Evolutionary conservation across 768 basidiomycete genomes (phyloP).

Genomic region (Suillus tomentosus): DNA sequence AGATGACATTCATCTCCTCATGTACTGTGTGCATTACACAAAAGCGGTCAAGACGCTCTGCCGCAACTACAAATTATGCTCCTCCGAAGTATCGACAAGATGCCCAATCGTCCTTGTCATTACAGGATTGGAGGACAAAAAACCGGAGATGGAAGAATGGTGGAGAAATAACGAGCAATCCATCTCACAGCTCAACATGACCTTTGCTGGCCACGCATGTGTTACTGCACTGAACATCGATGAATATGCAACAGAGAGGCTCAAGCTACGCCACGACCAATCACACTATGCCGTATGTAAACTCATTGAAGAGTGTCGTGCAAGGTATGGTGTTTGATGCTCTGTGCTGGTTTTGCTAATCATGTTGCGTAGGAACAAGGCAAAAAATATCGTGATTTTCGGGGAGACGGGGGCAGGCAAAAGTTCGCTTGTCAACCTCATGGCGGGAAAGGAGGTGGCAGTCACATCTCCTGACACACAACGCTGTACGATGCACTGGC

Average conservation of each 20-base stretch:
- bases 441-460: slow-evolving; percentile 33
- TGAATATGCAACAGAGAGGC: too few relatives aligned
- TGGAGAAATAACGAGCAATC: slow-evolving; percentile 35
- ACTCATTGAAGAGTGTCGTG: slow-evolving; percentile 15
- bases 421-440: slow-evolving; percentile 47
- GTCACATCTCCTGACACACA: slow-evolving; percentile 33
- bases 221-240: slow-evolving; percentile 25
- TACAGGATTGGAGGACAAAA: slow-evolving; percentile 36
- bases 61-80: slow-evolving; percentile 28
- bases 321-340: not conserved
- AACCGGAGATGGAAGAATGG: slow-evolving; percentile 39
- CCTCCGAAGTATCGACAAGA: too few relatives aligned
- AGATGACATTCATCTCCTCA: slow-evolving; percentile 27
- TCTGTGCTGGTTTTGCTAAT: not conserved
- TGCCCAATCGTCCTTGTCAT: slow-evolving; percentile 24
- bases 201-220: slow-evolving; percentile 39
- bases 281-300: slow-evolving; percentile 26
- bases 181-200: slow-evolving; percentile 35
- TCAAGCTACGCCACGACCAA: slow-evolving; percentile 11
- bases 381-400: slow-evolving; percentile 32
- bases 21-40: slow-evolving; percentile 30
- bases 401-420: slow-evolving; percentile 40
- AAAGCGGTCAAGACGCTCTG: slow-evolving; percentile 31
- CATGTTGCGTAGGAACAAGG: slow-evolving; percentile 7
- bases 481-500: slow-evolving; percentile 37